Base-by-base conservation (phyloP, 768 basidiomycete genomes). In the Russula virescens region DNA sequence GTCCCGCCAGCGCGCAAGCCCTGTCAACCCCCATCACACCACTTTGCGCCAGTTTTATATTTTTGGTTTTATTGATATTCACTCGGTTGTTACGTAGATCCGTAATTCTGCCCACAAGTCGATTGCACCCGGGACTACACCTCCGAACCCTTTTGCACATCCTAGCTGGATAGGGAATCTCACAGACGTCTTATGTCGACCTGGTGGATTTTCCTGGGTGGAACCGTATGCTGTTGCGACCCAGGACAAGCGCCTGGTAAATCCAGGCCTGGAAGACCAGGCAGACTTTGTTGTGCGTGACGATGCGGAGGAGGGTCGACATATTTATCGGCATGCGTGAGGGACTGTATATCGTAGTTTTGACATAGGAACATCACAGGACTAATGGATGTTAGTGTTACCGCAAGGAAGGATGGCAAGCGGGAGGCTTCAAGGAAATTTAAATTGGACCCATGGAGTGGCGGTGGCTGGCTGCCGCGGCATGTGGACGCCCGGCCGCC, bases 111-210 rank as follows among this genome's bases (percentile, higher is more conserved):
- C 91, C 19, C 89, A 92, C 72, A 87, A 85, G 66, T 78, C 80
- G 31, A 75, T 94, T 51, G 77, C 82, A 31, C 80, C 84, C 25
- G 86, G 83, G 3, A 77, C 83, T 1, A 72, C 85, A 3, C 89
- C 90, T 31, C 80, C 88, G 2, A 98, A 96, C 70, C 92, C 94
- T 23, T 98, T 95, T 74, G 87, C 89, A 47, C 88, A 90, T 71
- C 85, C 88, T 43, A 85, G 75, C 46, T 89, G 86, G 84, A 77
- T 83, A 66, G 76, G 81, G 61, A 98, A 98, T 74, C 69, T 93
- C 53, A 73, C 82, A 31, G 85, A 87, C 58, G 81, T 92, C 46
- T 74, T 96, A 48, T 95, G 93, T 75, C 78, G 94, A 42, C 91
- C 94, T 0, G 77, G 80, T 35, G 89, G 90, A 19, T 86, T 80